Base-by-base conservation (phyloP, 2,329 filamentous ascomycete genomes). In the Coniochaeta hoffmannii region DNA sequence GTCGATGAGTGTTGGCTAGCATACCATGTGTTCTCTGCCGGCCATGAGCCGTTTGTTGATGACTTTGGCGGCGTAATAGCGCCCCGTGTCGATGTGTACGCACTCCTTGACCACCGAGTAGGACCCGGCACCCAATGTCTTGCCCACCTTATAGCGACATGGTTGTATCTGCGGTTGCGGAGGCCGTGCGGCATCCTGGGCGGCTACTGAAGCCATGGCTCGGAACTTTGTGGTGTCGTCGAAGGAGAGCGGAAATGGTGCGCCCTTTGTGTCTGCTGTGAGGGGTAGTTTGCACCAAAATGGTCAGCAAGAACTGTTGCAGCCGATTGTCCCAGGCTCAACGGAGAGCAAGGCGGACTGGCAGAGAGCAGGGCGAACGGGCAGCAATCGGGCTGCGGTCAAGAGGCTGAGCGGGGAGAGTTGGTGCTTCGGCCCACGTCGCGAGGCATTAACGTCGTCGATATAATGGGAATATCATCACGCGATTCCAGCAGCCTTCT, bases 31-130 rank as follows among this genome's bases (percentile, higher is more conserved):
- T 75, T 99, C 94, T 63, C 94, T 83, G 32, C 94, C 94, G 7
- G 91, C 89, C 94, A 99, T 99, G 62, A 99, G 78, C 56, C 93
- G 82, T 80, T 99, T 99, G 76, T 99, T 99, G 74, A 99, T 99
- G 60, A 99, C 94, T 72, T 99, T 99, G 59, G 94, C 93, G 28
- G 94, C 94, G 85, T 97, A 99, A 74, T 97, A 97, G 62, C 92
- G 86, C 49, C 93, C 93, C 0, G 94, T 97, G 65, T 97, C 93
- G 66, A 97, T 97, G 71, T 99, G 94, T 28, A 97, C 92, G 69
- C 94, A 99, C 76, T 99, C 94, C 72, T 97, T 97, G 60, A 99
- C 94, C 52, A 97, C 94, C 35, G 92, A 97, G 75, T 99, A 99
- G 56, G 92, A 97, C 61, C 94, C 94, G 32, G 94, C 92, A 60